These are phyloP conservation scores for Neobulgaria alba DNA, from an alignment of 2,329 filamentous ascomycete genomes.

Conservation along the genomic window DNA sequence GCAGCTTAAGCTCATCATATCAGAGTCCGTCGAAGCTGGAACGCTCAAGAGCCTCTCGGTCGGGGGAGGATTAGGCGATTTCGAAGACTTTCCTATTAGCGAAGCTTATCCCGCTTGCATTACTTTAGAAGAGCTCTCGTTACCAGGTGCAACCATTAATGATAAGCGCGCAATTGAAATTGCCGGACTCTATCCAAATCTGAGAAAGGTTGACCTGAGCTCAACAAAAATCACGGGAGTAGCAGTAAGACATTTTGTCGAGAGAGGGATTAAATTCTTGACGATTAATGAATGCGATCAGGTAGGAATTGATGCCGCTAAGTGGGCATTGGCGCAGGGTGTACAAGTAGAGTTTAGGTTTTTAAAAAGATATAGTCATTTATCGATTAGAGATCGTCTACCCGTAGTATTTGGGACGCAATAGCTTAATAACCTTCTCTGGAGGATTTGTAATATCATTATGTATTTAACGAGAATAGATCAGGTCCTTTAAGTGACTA, in stretches of 20 bases:
- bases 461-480: no score
- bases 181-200: slow-evolving; percentile 18
- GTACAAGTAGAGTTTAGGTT: slow-evolving; percentile 19
- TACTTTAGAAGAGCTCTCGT: slow-evolving; percentile 19
- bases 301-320: slow-evolving; percentile 26
- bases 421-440: no score
- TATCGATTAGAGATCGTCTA: no score
- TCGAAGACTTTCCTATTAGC: slow-evolving; percentile 1
- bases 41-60: slow-evolving; percentile 21
- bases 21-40: slow-evolving; percentile 12
- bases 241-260: slow-evolving; percentile 27
- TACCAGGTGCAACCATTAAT: slow-evolving; percentile 7
- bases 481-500: no score
- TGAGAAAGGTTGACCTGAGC: slow-evolving; percentile 23
- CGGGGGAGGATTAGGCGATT: slow-evolving; percentile 6
- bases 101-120: slow-evolving; percentile 19
- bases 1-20: slow-evolving; percentile 11
- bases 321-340: slow-evolving; percentile 25
- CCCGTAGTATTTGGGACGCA: no score
- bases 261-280: slow-evolving; percentile 22
- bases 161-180: slow-evolving; percentile 18
- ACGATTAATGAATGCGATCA: slow-evolving; percentile 20
- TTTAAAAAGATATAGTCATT: no score
- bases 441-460: no score
- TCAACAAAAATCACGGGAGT: slow-evolving; percentile 27